These are phyloP conservation scores for Bidens hawaiensis DNA, from an alignment of 140 eudicot species.

Conservation along the genomic window DNA sequence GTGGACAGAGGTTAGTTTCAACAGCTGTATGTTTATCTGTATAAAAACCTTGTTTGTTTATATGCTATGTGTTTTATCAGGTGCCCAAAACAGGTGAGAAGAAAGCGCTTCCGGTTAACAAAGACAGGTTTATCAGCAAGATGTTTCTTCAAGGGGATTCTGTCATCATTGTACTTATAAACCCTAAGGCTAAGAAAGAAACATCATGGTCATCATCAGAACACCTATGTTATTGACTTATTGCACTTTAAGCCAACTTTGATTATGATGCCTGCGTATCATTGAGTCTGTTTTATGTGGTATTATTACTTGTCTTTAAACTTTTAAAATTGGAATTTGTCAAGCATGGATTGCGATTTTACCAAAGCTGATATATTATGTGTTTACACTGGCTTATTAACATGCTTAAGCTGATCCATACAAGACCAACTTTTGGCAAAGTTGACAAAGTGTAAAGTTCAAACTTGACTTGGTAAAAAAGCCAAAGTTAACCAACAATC, in stretches of 20 bases:
- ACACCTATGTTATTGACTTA: background rate
- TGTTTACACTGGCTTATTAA: no score
- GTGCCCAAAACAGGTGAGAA: constrained; percentile 95
- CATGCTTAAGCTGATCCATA: no score
- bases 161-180: constrained; percentile 80
- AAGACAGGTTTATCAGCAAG: constrained; percentile 90
- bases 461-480: no score
- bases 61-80: constrained; percentile 20
- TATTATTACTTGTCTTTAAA: background rate
- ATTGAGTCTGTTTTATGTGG: background rate
- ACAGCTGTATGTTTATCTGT: background rate
- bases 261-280: background rate
- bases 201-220: background rate
- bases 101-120: constrained; percentile 84
- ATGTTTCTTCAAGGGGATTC: constrained; percentile 98
- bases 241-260: background rate
- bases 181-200: constrained; percentile 15
- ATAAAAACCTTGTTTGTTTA: background rate
- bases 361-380: no score
- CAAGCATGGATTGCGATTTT: no score
- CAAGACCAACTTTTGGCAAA: no score
- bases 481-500: no score
- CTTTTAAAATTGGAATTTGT: no score
- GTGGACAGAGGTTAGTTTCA: constrained; percentile 76
- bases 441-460: no score